Percentiles rank a stretch among this genome's conserved stretches.
Conservation (phyloP, 352 stramenopile genomes). For the Phytophthora hybrid region DNA sequence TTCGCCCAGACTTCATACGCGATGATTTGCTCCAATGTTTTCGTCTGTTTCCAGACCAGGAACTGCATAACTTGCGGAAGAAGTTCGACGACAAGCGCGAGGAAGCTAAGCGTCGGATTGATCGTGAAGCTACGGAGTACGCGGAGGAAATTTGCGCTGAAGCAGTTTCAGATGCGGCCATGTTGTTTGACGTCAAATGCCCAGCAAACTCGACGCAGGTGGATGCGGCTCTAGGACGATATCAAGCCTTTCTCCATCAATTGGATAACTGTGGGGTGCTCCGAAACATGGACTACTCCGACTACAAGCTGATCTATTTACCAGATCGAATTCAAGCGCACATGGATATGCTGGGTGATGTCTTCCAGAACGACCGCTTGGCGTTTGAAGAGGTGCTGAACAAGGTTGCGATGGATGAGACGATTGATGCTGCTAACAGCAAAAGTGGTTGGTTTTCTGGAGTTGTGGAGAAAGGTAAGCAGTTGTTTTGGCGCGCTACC, state of each 20-base stretch:
- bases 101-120: conserved; percentile 1
- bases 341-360: conserved; percentile 14
- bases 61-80: conserved; percentile 3
- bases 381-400: conserved; percentile 13
- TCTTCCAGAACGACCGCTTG: background rate
- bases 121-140: background rate
- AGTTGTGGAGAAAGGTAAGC: background rate
- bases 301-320: conserved; percentile 15
- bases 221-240: background rate
- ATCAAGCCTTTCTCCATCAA: background rate
- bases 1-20: background rate
- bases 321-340: conserved; percentile 26
- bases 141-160: background rate
- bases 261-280: background rate
- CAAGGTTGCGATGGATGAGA: background rate
- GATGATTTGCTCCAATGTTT: conserved; percentile 22
- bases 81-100: background rate
- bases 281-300: background rate
- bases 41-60: conserved; percentile 6
- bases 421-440: background rate
- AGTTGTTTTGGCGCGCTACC: background rate
- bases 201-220: conserved; percentile 2
- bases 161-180: too few species aligned
- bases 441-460: background rate
- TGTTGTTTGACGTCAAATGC: conserved; percentile 27